A percentile compares a stretch with the other conserved stretches of the same genome.
These are phyloP conservation scores for Yarrowia yakushimensis DNA, from an alignment of 805 yeast species.

Conservation along the genomic window DNA sequence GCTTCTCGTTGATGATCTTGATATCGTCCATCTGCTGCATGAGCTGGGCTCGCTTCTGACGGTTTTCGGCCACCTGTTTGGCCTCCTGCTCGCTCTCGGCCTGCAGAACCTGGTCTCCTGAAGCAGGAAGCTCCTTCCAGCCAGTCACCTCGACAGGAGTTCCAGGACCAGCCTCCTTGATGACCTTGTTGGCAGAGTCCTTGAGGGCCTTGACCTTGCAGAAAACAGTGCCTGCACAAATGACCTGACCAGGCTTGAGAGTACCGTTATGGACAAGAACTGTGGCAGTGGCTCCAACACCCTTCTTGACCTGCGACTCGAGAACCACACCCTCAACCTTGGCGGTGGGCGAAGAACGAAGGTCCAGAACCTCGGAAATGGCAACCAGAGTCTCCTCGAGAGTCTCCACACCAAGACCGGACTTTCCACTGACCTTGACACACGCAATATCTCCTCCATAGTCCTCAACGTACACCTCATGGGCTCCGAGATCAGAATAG, in stretches of 20 bases:
- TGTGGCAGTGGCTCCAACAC: constrained; percentile 83
- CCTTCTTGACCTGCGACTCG: constrained; percentile 78
- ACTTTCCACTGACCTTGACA: constrained; percentile 80
- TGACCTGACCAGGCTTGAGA: constrained; percentile 60
- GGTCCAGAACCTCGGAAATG: constrained; percentile 76
- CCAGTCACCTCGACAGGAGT: constrained; percentile 89
- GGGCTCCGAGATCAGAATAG: constrained; percentile 66
- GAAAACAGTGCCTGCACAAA: constrained; percentile 84
- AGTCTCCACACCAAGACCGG: constrained; percentile 86
- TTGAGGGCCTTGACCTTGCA: constrained; percentile 78
- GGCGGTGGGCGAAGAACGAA: constrained; percentile 51
- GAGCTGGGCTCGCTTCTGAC: constrained; percentile 52
- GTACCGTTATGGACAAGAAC: constrained; percentile 78
- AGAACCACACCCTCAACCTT: constrained; percentile 80
- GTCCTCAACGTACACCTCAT: constrained; percentile 83
- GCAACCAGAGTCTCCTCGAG: constrained; percentile 86
- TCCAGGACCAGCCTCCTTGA: constrained; percentile 74
- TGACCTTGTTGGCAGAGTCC: constrained; percentile 64
- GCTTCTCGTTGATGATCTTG: constrained; percentile 64
- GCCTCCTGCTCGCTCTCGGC: constrained; percentile 73
- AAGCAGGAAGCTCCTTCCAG: constrained; percentile 89
- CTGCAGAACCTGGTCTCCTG: constrained; percentile 80
- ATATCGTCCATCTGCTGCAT: constrained; percentile 61
- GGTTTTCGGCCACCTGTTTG: constrained; percentile 65
- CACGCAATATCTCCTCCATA: constrained; percentile 95